Conservation (phyloP, 495 filamentous ascomycete species). For the Trichocladium uniseriatum region DNA sequence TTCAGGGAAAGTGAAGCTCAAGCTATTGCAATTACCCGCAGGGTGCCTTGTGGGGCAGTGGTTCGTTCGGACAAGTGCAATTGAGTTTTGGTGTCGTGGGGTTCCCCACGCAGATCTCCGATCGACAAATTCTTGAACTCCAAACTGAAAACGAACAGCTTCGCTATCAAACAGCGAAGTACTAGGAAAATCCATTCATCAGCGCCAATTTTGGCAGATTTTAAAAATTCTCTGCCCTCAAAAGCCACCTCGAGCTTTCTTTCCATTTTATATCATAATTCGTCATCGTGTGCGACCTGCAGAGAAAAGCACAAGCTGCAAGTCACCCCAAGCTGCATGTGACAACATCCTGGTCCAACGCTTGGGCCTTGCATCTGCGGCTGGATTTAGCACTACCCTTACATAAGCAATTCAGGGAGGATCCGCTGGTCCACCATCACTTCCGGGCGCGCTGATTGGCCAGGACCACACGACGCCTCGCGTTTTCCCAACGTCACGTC, state of each 20-base stretch:
- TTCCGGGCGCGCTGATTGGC: conserved; percentile 9
- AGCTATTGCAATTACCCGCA: too few relatives aligned
- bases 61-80: too few relatives aligned
- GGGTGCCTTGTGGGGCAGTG: too few relatives aligned
- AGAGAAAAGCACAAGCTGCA: too few relatives aligned
- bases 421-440: background rate
- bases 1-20: too few relatives aligned
- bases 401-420: conserved; percentile 13
- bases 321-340: background rate
- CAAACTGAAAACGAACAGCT: too few relatives aligned
- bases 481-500: conserved; percentile 32
- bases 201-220: too few relatives aligned
- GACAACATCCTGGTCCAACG: background rate
- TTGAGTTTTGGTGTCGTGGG: background rate
- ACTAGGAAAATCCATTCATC: background rate
- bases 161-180: too few relatives aligned
- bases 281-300: too few relatives aligned
- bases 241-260: background rate
- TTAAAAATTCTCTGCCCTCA: too few relatives aligned
- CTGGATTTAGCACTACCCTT: too few relatives aligned
- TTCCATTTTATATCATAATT: too few relatives aligned
- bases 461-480: conserved; percentile 14
- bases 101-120: background rate
- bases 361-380: conserved; percentile 3
- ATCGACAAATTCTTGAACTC: background rate